Base-by-base conservation (phyloP, 228 moss, liverwort and hornwort species). In the Sphagnum fallax region DNA sequence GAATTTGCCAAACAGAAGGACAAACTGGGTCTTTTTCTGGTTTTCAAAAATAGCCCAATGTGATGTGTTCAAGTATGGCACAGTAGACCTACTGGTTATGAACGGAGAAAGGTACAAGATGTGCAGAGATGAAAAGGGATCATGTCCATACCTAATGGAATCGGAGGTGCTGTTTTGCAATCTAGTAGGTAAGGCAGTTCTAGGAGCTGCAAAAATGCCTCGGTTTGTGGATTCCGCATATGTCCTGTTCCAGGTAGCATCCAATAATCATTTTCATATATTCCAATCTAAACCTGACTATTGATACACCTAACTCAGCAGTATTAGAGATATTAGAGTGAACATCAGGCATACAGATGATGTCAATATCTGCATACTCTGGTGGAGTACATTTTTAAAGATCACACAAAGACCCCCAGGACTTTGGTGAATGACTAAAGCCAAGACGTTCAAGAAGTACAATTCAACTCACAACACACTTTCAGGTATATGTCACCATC, bases 211-310 rank as follows among this genome's bases (percentile, higher is more conserved):
- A 96, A 55, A 69, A 93, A 79, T 4, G 87, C 72, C 70, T 80
- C 80, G 2, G 92, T 96, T 71, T 92, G 92, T 70, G 84, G 89
- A 71, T 93, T 96, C 59, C 85, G 79, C 55, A 81, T 64, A 62
- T 96, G 91, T 78, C 86, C 93, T 91, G 73, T n/a, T 55, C 2
- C 50, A 13, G 49, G 65, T 47, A 62, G 50, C 65, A 48, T 10
- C 8, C 55, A 55, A 55, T 8, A 12, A 12, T 55, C 55, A 55
- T 8, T 55, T 55, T 55, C 32, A 32, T 32, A 32, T 32, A 32
- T 32, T 32, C 32, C 32, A 32, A 32, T 32, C 32, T 32, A 32
- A 32, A 32, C 32, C 32, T 32, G 32, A 32, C 32, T 32, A 32
- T 32, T 32, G 32, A 32, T 32, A 32, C 32, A 32, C 32, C 32